Evolutionary conservation across 2,329 filamentous ascomycete genomes (phyloP), one percentile per base, ranked within the genome.

Genomic region (Ophiostoma pallidulum): DNA sequence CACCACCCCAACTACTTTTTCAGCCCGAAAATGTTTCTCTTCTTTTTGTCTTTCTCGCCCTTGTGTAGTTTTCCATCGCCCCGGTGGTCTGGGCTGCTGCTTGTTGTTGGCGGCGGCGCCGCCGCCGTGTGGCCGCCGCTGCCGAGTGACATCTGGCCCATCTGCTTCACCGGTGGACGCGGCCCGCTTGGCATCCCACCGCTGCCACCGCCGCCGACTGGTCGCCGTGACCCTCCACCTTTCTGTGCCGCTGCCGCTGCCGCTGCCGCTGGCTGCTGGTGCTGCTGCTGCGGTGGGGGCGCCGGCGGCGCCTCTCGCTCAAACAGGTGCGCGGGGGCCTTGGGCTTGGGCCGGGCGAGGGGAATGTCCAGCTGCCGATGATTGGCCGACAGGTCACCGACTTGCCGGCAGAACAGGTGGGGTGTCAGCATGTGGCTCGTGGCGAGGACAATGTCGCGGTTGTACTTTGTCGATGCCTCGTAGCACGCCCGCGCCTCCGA

Each of bases 351-450:
- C 33, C 82, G 74, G 52, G 96, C 89, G 48, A 82, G 72, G 1
- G 91, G 92, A 5, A 98, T 77, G 57, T 88, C 82, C 14, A 98
- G 74, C 39, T 80, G 75, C 45, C 85, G 77, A 59, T 82, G 83
- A 58, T 89, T 84, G 31, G 78, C 75, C 51, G 82, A 84, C 13
- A 97, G 72, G 59, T 95, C 89, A 16, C 80, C 77, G 2, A 96
- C 68, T 62, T 97, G 90, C 33, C 85, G 80, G 29, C 95, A 66
- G 62, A 90, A 98, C 18, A 94, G 72, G 36, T 78, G 71, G 0
- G 92, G 91, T 0, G 82, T 92, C 40, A 94, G 71, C 90, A 98
- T 96, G 62, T 98, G 92, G 20, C 85, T 90, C 0, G 87, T 92
- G 16, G 84, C 79, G 5, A 98, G 77, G 62, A 94, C 86, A n/a